Evolutionary conservation across 148 eudicot species (phyloP), one percentile per base, ranked within the genome.

Genomic region (Vaccinium corymbosum): DNA sequence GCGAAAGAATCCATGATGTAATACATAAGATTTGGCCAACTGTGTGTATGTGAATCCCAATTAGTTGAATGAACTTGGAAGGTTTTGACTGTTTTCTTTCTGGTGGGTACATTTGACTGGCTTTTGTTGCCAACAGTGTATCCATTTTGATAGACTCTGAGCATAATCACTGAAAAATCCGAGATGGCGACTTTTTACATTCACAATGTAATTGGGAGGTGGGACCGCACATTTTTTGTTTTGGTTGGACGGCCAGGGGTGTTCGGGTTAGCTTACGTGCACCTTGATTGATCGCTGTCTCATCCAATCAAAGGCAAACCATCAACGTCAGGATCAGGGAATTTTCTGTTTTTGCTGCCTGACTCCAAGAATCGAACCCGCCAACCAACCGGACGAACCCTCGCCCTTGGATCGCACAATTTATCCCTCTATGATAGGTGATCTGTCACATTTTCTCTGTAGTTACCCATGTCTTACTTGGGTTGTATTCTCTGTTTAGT

Each of bases 381-480:
- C 10, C 12, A 50, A 50, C 11, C 52, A 50, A 50, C 52, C 52
- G 1, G 52, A 7, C 52, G 0, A 50, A 50, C 52, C 46, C 46
- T 42, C 5, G 7, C 46, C 5, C 46, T 42, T 42, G 6, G 62
- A 19, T 57, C 0, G 19, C 9, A 64, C 3, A 22, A 72, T 10
- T 35, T 17, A 15, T 25, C 38, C 38, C 38, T 35, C 38, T 5
- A 42, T 4, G 46, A 42, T 42, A 42, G 51, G 27, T 29, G 80
- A 53, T 80, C n/a, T 57, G 73, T 81, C 66, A 81, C 25, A 1
- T 46, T n/a, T 56, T 79, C 6, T 64, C 12, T 50, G 62, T 7
- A 20, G 50, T 17, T 17, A 46, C 68, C 55, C 68, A 76, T 79
- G 20, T 49, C 82, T 61, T 83, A 48, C 49, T 85, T 85, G 62